Conservation (phyloP, 805 yeast species). For the Saccharomycopsis lassenensis region DNA sequence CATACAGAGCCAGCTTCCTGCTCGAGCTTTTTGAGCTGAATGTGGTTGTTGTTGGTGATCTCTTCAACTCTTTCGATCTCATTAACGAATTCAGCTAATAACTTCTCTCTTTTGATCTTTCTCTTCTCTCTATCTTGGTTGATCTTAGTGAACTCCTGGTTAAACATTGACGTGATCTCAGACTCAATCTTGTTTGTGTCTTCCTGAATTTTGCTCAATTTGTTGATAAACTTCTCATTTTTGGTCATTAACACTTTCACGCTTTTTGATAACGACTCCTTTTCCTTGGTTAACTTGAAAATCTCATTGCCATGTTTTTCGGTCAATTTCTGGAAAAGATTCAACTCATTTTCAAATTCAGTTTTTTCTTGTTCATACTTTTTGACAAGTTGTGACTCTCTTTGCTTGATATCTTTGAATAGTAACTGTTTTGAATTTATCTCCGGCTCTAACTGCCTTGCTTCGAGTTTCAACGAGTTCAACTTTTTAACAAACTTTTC, state of each 20-base stretch:
- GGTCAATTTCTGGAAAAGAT: neutral
- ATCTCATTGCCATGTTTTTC: too few species aligned
- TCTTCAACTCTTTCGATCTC: slow-evolving; percentile 12
- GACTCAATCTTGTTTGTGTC: slow-evolving; percentile 8
- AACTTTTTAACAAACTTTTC: slow-evolving; percentile 44
- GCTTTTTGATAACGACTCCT: too few species aligned
- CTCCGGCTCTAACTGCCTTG: slow-evolving; percentile 10
- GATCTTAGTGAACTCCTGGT: neutral
- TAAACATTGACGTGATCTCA: neutral
- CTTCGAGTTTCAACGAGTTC: slow-evolving; percentile 35
- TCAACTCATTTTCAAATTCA: slow-evolving; percentile 1
- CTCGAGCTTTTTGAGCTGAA: slow-evolving; percentile 1
- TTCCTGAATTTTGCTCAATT: slow-evolving; percentile 2
- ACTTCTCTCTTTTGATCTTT: slow-evolving; percentile 3
- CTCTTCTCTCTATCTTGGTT: slow-evolving; percentile 6
- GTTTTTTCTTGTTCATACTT: slow-evolving; percentile 2
- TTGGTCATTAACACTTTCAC: neutral
- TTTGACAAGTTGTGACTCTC: neutral
- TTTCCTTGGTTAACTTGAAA: too few species aligned
- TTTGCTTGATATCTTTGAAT: neutral
- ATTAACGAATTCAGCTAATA: slow-evolving; percentile 9
- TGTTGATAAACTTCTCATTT: slow-evolving; percentile 9
- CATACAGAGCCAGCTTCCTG: too few species aligned
- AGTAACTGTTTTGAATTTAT: slow-evolving; percentile 3
- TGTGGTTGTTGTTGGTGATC: slow-evolving; percentile 1